A percentile compares a stretch with the other conserved stretches of the same genome.
These are phyloP conservation scores for Lodderomyces jiufengensis DNA, from an alignment of 1,139 yeast species.

Conservation along the genomic window DNA sequence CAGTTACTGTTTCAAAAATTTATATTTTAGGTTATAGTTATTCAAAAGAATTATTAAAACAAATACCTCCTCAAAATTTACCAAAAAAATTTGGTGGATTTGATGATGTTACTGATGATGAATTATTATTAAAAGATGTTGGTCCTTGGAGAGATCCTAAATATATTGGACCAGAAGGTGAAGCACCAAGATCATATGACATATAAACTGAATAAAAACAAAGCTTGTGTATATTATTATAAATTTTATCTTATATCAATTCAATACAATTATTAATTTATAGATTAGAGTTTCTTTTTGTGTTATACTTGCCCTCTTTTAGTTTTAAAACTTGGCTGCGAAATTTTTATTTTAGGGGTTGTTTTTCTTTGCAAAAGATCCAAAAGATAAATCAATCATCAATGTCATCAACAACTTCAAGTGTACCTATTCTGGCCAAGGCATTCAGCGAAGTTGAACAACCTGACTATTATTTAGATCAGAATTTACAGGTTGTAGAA, in stretches of 20 bases:
- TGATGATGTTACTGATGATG: conserved; percentile 66
- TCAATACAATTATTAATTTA: no score
- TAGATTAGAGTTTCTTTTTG: no score
- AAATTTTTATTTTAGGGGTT: no score
- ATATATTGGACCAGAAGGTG: conserved; percentile 84
- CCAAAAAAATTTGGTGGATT: conserved; percentile 89
- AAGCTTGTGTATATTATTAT: no score
- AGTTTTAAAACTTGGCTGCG: no score
- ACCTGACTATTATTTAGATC: conserved; percentile 11
- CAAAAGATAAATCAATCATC: no score
- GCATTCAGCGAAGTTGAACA: conserved; percentile 10
- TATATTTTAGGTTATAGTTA: conserved; percentile 80
- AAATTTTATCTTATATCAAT: no score
- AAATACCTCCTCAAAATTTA: conserved; percentile 88
- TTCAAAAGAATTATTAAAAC: conserved; percentile 79
- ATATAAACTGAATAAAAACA: conserved; percentile 4
- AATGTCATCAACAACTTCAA: neutral
- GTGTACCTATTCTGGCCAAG: no score
- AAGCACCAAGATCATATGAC: conserved; percentile 61
- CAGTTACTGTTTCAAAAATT: conserved; percentile 96
- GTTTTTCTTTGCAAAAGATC: no score
- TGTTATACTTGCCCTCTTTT: no score
- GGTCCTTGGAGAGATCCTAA: conserved; percentile 97
- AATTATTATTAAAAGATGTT: conserved; percentile 80
- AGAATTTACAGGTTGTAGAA: conserved; percentile 2